Conservation (phyloP, 2,329 filamentous ascomycete genomes). For the Aphanoascus verrucosus region DNA sequence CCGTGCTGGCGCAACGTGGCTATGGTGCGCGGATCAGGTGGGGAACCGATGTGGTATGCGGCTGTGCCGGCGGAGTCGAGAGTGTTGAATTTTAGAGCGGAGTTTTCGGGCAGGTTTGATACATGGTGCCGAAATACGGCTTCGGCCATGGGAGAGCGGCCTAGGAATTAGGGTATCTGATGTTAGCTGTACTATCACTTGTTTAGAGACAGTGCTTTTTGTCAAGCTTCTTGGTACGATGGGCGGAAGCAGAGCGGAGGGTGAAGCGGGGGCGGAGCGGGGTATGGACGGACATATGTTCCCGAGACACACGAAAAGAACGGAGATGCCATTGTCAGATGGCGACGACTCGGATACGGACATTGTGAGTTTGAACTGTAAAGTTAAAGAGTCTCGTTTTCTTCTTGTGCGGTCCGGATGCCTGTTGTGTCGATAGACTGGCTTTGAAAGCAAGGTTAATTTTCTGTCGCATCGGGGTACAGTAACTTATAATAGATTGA, state of each 20-base stretch:
- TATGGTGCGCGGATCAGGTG: conserved; percentile 76
- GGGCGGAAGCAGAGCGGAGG: neutral
- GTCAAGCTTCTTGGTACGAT: conserved; percentile 1
- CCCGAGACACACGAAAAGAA: conserved; percentile 91
- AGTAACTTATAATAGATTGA: too few relatives aligned
- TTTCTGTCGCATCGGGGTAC: too few relatives aligned
- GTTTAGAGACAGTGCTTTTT: too few relatives aligned
- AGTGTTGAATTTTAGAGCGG: conserved; percentile 42
- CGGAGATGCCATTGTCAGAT: conserved; percentile 42
- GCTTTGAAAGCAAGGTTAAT: too few relatives aligned
- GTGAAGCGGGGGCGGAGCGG: conserved; percentile 25
- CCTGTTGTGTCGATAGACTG: too few relatives aligned
- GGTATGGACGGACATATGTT: conserved; percentile 62
- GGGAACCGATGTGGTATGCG: conserved; percentile 69
- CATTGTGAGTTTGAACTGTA: neutral
- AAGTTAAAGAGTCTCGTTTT: too few relatives aligned
- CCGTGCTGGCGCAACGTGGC: conserved; percentile 61
- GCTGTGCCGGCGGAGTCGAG: conserved; percentile 88
- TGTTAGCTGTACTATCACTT: too few relatives aligned
- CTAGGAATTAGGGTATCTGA: conserved; percentile 23
- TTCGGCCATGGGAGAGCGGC: conserved; percentile 86
- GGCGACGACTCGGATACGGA: neutral
- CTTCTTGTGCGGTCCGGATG: too few relatives aligned
- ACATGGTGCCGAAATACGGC: conserved; percentile 72
- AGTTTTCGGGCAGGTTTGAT: conserved; percentile 48